Percentiles rank a stretch among this genome's conserved stretches.
Evolutionary conservation across 495 filamentous ascomycete genomes (phyloP).

Genomic region (Podospora pseudopauciseta): DNA sequence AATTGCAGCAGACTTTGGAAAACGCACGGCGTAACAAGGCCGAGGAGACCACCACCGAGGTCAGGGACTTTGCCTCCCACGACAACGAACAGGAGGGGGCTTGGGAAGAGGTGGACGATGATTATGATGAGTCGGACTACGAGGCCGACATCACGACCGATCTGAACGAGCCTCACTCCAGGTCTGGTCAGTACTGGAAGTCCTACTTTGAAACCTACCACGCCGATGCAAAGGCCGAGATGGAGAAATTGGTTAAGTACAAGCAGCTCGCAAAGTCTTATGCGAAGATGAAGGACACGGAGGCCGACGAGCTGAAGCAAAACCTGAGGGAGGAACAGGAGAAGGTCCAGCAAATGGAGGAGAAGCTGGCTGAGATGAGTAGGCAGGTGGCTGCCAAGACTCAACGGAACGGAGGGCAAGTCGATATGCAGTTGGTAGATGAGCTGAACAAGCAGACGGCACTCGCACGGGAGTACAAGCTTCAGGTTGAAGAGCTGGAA

Average conservation of each 20-base stretch:
- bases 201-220: constrained; percentile 81
- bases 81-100: constrained; percentile 36
- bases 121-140: constrained; percentile 30
- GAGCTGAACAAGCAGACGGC: constrained; percentile 65
- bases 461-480: constrained; percentile 63
- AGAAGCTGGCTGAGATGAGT: constrained; percentile 59
- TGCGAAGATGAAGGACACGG: constrained; percentile 82
- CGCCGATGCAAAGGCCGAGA: constrained; percentile 69
- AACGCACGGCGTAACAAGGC: constrained; percentile 36
- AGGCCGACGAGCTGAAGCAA: constrained; percentile 67
- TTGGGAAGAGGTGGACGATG: constrained; percentile 40
- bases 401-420: constrained; percentile 41
- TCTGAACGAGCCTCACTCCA: constrained; percentile 72
- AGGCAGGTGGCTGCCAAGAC: constrained; percentile 45
- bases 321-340: constrained; percentile 63
- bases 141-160: constrained; percentile 67
- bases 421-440: constrained; percentile 48
- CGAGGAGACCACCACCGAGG: constrained; percentile 21
- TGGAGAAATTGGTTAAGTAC: constrained; percentile 74
- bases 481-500: constrained; percentile 62
- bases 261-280: constrained; percentile 82
- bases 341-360: constrained; percentile 49
- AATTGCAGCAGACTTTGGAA: constrained; percentile 54
- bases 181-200: constrained; percentile 93
- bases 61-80: constrained; percentile 21